These are phyloP conservation scores for Calonectria crousiana DNA, from an alignment of 2,329 filamentous ascomycete genomes.

Conservation along the genomic window DNA sequence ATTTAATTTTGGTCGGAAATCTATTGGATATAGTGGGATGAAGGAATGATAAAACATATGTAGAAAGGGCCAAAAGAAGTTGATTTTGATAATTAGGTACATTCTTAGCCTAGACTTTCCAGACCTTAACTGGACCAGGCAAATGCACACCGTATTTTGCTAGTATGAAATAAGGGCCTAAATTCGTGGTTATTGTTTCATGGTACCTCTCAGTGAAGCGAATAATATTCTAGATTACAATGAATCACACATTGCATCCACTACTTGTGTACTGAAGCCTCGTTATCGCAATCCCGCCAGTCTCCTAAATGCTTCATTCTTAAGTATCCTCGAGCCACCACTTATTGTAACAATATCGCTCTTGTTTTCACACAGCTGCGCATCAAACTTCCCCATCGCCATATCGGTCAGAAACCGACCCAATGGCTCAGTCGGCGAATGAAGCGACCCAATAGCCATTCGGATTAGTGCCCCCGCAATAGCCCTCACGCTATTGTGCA, in stretches of 20 bases:
- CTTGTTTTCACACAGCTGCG: not conserved
- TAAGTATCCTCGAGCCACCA: slow-evolving; percentile 28
- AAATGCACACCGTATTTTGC: not conserved
- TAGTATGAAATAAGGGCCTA: too few species aligned
- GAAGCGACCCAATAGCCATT: slow-evolving; percentile 8
- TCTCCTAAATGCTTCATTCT: slow-evolving; percentile 29
- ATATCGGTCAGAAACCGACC: slow-evolving; percentile 29
- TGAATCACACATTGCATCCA: not conserved
- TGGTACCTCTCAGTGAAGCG: too few species aligned
- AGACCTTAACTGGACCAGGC: too few species aligned
- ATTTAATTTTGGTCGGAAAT: not conserved
- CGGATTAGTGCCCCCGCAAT: slow-evolving; percentile 1
- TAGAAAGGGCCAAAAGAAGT: not conserved
- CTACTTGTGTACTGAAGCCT: not conserved
- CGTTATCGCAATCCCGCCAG: not conserved
- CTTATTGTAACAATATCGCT: slow-evolving; percentile 24
- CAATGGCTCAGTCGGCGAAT: slow-evolving; percentile 31
- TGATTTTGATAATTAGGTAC: not conserved
- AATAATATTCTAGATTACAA: not conserved
- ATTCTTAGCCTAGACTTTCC: not conserved
- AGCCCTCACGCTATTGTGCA: slow-evolving; percentile 3
- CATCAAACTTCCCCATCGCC: slow-evolving; percentile 34
- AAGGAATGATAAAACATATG: not conserved
- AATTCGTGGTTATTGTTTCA: too few species aligned
- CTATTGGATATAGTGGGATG: not conserved